Evolutionary conservation across 139 green algal genomes (phyloP).

Genomic region (Picochlorum costavermella): DNA sequence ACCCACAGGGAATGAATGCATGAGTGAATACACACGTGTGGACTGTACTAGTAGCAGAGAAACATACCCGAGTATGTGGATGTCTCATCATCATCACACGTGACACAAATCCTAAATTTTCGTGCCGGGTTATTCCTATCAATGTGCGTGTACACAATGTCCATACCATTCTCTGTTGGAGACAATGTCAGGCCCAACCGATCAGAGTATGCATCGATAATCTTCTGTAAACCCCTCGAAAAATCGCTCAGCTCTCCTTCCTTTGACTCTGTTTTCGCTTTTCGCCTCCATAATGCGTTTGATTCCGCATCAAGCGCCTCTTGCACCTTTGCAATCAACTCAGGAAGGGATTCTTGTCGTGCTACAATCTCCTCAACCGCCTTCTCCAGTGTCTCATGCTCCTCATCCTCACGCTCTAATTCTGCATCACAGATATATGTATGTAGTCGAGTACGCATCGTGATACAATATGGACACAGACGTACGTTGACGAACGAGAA

Average conservation of each 20-base stretch:
- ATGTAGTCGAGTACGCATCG: neutral
- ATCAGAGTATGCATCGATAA: slow-evolving; percentile 12
- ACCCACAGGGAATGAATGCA: too few relatives aligned
- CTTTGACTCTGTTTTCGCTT: slow-evolving; percentile 19
- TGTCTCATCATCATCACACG: neutral
- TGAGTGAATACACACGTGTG: too few relatives aligned
- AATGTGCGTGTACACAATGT: slow-evolving; percentile 4
- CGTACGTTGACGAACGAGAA: neutral
- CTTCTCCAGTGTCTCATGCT: slow-evolving; percentile 11
- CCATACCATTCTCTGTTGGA: neutral
- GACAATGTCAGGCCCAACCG: slow-evolving; percentile 19
- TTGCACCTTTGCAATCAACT: slow-evolving; percentile 14
- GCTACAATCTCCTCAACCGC: slow-evolving; percentile 12
- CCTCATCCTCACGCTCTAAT: slow-evolving; percentile 2
- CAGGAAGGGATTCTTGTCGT: slow-evolving; percentile 15
- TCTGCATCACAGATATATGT: neutral
- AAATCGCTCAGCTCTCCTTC: slow-evolving; percentile 14
- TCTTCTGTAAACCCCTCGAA: slow-evolving; percentile 16
- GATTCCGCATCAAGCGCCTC: slow-evolving; percentile 18
- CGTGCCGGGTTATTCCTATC: neutral
- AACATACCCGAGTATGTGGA: neutral
- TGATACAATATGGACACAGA: too few relatives aligned
- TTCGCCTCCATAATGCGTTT: slow-evolving; percentile 8
- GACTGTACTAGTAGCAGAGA: neutral
- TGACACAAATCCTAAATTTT: neutral